Conservation (phyloP, 2,329 filamentous ascomycete genomes). For the Alternaria brassicicola region DNA sequence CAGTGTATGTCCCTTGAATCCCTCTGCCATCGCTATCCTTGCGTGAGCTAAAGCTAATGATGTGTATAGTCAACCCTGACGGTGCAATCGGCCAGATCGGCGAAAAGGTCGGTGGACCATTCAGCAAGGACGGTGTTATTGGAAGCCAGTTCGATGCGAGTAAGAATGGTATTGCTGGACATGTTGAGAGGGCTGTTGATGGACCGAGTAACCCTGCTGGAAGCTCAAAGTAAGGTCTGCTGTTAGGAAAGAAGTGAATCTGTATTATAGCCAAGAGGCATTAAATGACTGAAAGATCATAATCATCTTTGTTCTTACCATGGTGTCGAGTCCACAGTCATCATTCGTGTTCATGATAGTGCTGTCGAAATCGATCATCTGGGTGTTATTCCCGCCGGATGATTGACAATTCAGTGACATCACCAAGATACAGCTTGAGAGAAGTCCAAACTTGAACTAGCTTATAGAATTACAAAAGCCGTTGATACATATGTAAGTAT, state of each 20-base stretch:
- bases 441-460: too few relatives aligned
- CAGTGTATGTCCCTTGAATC: constrained; percentile 55
- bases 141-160: constrained; percentile 62
- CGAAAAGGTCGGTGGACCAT: constrained; percentile 55
- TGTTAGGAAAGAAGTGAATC: not conserved
- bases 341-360: too few relatives aligned
- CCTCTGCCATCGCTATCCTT: too few relatives aligned
- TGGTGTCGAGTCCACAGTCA: not conserved
- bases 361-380: too few relatives aligned
- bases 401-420: too few relatives aligned
- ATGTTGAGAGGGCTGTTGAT: constrained; percentile 57
- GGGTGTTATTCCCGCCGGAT: too few relatives aligned
- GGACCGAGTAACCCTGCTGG: constrained; percentile 49
- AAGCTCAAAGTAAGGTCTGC: constrained; percentile 26
- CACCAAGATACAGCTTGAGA: too few relatives aligned
- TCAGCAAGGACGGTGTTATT: constrained; percentile 58
- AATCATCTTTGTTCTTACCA: not conserved
- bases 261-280: constrained; percentile 16
- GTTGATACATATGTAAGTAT: not conserved
- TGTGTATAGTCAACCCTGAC: constrained; percentile 50
- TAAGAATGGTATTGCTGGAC: constrained; percentile 60
- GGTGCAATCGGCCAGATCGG: constrained; percentile 60
- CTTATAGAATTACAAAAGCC: too few relatives aligned
- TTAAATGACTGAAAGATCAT: not conserved
- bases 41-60: too few relatives aligned